Evolutionary conservation across 2,329 filamentous ascomycete genomes (phyloP).

Genomic region (Mycosphaerella arachidis): DNA sequence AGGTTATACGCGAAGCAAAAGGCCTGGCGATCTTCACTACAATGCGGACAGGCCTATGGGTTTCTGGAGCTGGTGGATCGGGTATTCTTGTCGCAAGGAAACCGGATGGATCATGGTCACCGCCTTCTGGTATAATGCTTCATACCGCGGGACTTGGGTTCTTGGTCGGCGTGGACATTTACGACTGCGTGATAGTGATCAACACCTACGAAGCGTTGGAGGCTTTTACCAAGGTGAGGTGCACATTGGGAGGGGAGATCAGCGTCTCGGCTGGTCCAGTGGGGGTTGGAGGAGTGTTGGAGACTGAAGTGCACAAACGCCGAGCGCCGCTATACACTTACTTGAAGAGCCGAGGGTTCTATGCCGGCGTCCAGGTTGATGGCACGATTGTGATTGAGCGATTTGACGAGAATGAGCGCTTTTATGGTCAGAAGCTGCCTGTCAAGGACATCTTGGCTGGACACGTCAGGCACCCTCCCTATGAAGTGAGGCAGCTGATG

Average conservation of each 20-base stretch:
- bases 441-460: slow-evolving; percentile 61
- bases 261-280: slow-evolving; percentile 73
- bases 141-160: slow-evolving; percentile 88
- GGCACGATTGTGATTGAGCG: slow-evolving; percentile 82
- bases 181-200: slow-evolving; percentile 91
- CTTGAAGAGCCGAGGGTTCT: slow-evolving; percentile 83
- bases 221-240: slow-evolving; percentile 71
- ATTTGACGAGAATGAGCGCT: slow-evolving; percentile 80
- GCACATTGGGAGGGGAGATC: slow-evolving; percentile 78
- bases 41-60: slow-evolving; percentile 88
- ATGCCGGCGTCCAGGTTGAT: slow-evolving; percentile 80
- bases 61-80: slow-evolving; percentile 85
- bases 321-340: slow-evolving; percentile 76
- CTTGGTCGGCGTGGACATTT: slow-evolving; percentile 86
- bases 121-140: slow-evolving; percentile 83
- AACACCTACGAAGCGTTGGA: slow-evolving; percentile 82
- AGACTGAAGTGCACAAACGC: slow-evolving; percentile 63
- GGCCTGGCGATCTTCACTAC: slow-evolving; percentile 92
- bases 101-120: slow-evolving; percentile 84
- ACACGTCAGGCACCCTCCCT: slow-evolving; percentile 54
- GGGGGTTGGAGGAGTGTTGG: slow-evolving; percentile 68
- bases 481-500: slow-evolving; percentile 58
- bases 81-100: slow-evolving; percentile 80
- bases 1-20: slow-evolving; percentile 81
- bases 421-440: slow-evolving; percentile 66